Evolutionary conservation across 2,329 filamentous ascomycete genomes (phyloP), one percentile per base, ranked within the genome.

Genomic region (Diaporthe citri): DNA sequence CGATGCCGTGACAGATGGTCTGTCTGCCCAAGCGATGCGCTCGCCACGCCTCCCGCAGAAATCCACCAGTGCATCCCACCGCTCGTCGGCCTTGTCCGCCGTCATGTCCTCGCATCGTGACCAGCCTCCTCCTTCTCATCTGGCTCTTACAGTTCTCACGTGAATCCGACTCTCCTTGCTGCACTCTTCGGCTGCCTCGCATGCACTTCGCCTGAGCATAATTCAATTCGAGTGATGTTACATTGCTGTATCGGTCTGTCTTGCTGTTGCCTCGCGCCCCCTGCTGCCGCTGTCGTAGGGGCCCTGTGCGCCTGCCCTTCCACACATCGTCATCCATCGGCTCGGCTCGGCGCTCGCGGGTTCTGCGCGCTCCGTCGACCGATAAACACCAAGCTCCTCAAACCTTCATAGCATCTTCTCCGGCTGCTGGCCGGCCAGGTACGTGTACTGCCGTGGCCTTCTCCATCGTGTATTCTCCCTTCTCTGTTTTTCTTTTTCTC

Each of bases 171-270:
- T 12, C 41, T 51, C 55, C 31, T 56, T 60, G 41, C 39, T 51
- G 43, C 31, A 10, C 62, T 36, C 28, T 13, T 28, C 20, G 46
- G 20, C 22, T 39, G 31, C 12, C 22, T 52, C 20, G 10, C 28
- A 15, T 34, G 62, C 28, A 13, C 12, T 66, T 51, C 46, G n/a
- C 46, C 34, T 31, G 15, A 17, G 57, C 46, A 64, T 34, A 64
- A 28, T 43, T 55, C 48, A 41, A 55, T n/a, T 72, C 48, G 55
- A 71, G 46, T 62, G 57, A 73, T 73, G 74, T 73, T 75, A 75
- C 71, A 75, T 75, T 75, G 74, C 74, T 75, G 74, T 75, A 64
- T 51, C 52, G 52, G 74, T 75, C 74, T 75, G 70, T 72, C 66
- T 73, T 70, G 56, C 43, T 73, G 74, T 75, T 73, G 71, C 74